Evolutionary conservation across 441 rosid species (phyloP).

Genomic region (Gossypium lobatum): DNA sequence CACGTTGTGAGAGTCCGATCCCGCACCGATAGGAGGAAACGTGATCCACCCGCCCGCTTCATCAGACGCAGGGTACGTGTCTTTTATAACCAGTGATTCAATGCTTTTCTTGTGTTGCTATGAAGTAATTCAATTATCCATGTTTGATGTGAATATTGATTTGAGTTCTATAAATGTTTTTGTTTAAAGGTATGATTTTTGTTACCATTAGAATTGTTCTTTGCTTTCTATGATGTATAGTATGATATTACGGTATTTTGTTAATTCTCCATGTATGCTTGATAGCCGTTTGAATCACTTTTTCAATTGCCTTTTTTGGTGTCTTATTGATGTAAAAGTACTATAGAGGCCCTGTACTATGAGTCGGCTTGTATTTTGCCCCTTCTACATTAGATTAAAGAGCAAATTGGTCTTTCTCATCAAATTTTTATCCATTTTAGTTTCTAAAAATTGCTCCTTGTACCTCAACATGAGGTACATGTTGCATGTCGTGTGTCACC

Average conservation of each 20-base stretch:
- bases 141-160: background rate
- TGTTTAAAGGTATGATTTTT: background rate
- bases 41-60: constrained; percentile 3
- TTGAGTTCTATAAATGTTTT: background rate
- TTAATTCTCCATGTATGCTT: background rate
- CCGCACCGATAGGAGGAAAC: background rate
- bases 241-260: background rate
- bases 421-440: too few species aligned
- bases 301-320: too few species aligned
- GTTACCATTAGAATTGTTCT: background rate
- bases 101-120: background rate
- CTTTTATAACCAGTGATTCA: background rate
- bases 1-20: background rate
- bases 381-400: too few species aligned
- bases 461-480: too few species aligned
- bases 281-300: too few species aligned
- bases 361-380: too few species aligned
- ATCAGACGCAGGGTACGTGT: constrained; percentile 70
- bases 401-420: too few species aligned
- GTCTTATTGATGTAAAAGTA: too few species aligned
- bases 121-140: background rate
- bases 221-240: background rate
- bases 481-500: too few species aligned
- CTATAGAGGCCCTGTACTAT: too few species aligned
- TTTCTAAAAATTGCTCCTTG: too few species aligned